Evolutionary conservation across 176 grass and related monocot genomes (phyloP).

Genomic region (Zizania latifolia): DNA sequence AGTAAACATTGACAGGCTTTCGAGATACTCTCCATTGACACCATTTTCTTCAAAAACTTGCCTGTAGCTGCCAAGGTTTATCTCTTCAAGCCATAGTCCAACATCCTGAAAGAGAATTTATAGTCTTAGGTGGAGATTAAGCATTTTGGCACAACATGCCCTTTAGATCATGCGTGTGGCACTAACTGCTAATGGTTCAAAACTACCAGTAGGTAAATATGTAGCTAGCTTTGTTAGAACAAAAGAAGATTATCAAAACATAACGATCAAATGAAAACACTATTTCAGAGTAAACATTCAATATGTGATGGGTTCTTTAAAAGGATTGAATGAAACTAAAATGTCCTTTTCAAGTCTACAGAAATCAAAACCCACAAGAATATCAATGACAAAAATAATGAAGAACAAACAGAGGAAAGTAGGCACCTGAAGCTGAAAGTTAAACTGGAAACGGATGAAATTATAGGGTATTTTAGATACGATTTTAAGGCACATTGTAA

Average conservation of each 20-base stretch:
- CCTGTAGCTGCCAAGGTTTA: conserved; percentile 89
- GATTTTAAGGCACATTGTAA: not conserved
- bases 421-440: not conserved
- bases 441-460: no score
- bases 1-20: conserved; percentile 93
- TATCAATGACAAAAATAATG: not conserved
- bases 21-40: conserved; percentile 91
- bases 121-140: conserved; percentile 14
- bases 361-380: not conserved
- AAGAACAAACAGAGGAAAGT: not conserved
- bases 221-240: not conserved
- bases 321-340: conserved; percentile 1
- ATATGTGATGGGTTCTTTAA: not conserved
- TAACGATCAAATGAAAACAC: not conserved
- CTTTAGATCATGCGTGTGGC: not conserved
- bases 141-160: not conserved
- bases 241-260: not conserved
- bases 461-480: not conserved
- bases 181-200: no score
- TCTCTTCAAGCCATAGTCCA: conserved; percentile 96
- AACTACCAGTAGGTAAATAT: not conserved
- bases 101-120: conserved; percentile 75
- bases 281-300: conserved; percentile 1
- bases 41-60: conserved; percentile 92
- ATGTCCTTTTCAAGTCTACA: not conserved